A percentile compares a stretch with the other conserved stretches of the same genome.
Conservation (phyloP, 2,329 filamentous ascomycete species). For the Calonectria crousiana region DNA sequence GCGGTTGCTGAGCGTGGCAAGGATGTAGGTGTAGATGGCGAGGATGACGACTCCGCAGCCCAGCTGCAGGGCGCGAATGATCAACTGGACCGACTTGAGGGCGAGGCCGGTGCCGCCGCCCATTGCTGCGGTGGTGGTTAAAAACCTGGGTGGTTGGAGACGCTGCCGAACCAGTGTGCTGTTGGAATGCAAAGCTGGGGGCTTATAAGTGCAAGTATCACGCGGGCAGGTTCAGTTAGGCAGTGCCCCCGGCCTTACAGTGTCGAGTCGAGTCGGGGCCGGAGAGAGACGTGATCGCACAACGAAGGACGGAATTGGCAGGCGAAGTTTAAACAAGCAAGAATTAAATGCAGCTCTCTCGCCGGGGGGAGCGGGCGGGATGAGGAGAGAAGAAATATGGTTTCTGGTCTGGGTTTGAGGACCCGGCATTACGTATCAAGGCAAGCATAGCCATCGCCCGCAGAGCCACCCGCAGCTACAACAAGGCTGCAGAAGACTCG, state of each 20-base stretch:
- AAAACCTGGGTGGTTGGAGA: not conserved
- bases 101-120: conserved; percentile 56
- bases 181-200: not conserved
- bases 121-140: conserved; percentile 39
- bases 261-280: not conserved
- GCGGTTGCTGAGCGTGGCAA: conserved; percentile 78
- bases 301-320: not conserved
- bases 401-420: not conserved
- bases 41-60: conserved; percentile 79
- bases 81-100: conserved; percentile 77
- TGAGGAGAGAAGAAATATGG: not conserved
- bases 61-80: conserved; percentile 81
- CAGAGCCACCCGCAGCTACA: not conserved
- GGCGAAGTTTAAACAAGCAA: not conserved
- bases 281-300: not conserved
- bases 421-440: conserved; percentile 3
- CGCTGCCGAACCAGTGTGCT: not conserved
- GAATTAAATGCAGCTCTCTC: not conserved
- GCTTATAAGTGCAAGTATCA: not conserved
- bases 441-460: conserved; percentile 6
- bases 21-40: conserved; percentile 86
- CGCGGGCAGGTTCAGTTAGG: not conserved
- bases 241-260: not conserved
- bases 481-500: not conserved
- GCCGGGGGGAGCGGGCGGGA: not conserved